Evolutionary conservation across 1,284 basidiomycete species (phyloP).

Genomic region (Psilocybe mexicana): DNA sequence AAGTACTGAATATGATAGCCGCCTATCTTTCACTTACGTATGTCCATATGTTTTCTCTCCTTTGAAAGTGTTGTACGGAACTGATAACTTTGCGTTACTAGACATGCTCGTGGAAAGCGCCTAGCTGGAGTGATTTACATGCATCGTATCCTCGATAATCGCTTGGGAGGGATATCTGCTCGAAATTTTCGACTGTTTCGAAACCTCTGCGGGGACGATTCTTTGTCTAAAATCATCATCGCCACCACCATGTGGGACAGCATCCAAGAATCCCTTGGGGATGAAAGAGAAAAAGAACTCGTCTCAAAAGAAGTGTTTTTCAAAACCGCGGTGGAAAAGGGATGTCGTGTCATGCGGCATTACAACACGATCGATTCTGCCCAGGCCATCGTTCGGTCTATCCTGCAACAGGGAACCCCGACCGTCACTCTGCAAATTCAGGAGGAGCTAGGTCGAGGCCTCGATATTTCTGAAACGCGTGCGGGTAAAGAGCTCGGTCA

Average conservation of each 20-base stretch:
- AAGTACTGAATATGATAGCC: conserved; percentile 34
- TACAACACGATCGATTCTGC: conserved; percentile 35
- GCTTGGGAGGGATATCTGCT: conserved; percentile 51
- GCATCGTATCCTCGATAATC: conserved; percentile 54
- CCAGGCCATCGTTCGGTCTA: conserved; percentile 33
- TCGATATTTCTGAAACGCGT: conserved; percentile 18
- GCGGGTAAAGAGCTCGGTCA: conserved; percentile 32
- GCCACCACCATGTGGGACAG: conserved; percentile 55
- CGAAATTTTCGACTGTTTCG: conserved; percentile 53
- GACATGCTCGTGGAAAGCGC: conserved; percentile 41
- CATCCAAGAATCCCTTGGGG: conserved; percentile 36
- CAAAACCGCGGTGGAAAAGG: conserved; percentile 44
- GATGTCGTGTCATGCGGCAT: conserved; percentile 42
- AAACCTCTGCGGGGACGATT: conserved; percentile 49
- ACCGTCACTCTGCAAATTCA: conserved; percentile 25
- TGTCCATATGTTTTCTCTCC: conserved; percentile 3
- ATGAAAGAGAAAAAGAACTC: conserved; percentile 42
- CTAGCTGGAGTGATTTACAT: conserved; percentile 55
- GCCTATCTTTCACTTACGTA: conserved; percentile 32
- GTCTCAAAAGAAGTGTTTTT: conserved; percentile 44
- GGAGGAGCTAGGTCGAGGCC: conserved; percentile 23
- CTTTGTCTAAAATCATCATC: conserved; percentile 49
- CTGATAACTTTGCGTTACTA: conserved; percentile 16
- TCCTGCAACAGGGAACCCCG: conserved; percentile 31
- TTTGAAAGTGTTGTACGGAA: not conserved